Evolutionary conservation across 306 rosid species (phyloP), one percentile per base, ranked within the genome.

Genomic region (Cercis canadensis): DNA sequence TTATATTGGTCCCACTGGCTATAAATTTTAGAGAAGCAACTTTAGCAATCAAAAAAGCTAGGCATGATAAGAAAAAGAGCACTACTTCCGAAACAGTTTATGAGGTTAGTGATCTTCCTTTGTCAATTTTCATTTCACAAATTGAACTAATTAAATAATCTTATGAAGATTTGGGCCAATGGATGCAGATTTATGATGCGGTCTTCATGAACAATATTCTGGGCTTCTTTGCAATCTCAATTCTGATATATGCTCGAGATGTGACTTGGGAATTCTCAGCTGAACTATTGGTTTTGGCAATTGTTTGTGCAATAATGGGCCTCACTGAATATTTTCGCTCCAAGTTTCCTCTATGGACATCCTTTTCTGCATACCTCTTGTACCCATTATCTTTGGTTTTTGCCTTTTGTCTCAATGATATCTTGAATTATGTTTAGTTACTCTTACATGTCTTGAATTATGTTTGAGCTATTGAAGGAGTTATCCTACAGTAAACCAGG

Each of bases 121-220:
- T 12, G 4, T 10, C 6, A 53, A n/a, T 17, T 15, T n/a, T 60
- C 34, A 40, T 21, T 14, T 50, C 33, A 9, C 41, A 34, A 6
- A 24, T 18, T 13, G 14, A 29, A 44, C 29, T 24, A 1, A 24
- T 24, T 24, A 3, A 24, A 24, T 24, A 24, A 24, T 24, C 29
- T 1, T 5, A 37, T 2, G 4, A 31, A 5, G 3, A 14, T 44
- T 61, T 43, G 57, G 52, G 15, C 33, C 62, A 67, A 29, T n/a
- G n/a, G n/a, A n/a, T 82, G 81, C 82, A 86, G 87, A 74, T 86
- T 34, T 86, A 80, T 75, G 87, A 85, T 57, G 90, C 78, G 19
- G 87, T 86, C 40, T 80, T 77, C 74, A 80, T 86, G 90, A 83
- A 80, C 70, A 86, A 86, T 59, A 52, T 80, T 12, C 67, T 83